A percentile compares a stretch with the other conserved stretches of the same genome.
These are phyloP conservation scores for Nymphaea thermarum DNA, from an alignment of 164 flowering plant species.

Conservation along the genomic window DNA sequence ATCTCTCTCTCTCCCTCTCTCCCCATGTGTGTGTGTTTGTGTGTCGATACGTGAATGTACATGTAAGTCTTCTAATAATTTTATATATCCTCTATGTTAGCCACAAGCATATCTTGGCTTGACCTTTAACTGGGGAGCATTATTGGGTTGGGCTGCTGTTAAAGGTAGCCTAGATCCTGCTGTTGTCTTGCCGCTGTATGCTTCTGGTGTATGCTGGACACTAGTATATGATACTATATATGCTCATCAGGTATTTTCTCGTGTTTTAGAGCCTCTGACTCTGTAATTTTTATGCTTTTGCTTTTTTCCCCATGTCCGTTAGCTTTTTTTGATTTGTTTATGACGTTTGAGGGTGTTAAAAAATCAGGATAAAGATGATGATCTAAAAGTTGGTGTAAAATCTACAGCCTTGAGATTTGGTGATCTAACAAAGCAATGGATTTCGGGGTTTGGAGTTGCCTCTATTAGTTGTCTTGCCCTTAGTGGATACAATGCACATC, in stretches of 20 bases:
- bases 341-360: background rate
- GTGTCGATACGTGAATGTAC: background rate
- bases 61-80: background rate
- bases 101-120: slow-evolving; percentile 97
- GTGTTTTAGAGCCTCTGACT: background rate
- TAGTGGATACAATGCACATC: slow-evolving; percentile 68
- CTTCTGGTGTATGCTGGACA: slow-evolving; percentile 92
- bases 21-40: background rate
- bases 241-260: slow-evolving; percentile 85
- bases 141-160: slow-evolving; percentile 91
- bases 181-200: slow-evolving; percentile 64
- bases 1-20: background rate
- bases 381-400: slow-evolving; percentile 90
- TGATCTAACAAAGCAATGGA: slow-evolving; percentile 67
- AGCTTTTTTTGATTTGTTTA: background rate
- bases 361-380: slow-evolving; percentile 91
- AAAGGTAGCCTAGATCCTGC: slow-evolving; percentile 78
- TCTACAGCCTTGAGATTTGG: slow-evolving; percentile 97
- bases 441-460: slow-evolving; percentile 60
- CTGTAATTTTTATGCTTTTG: background rate
- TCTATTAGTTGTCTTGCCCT: slow-evolving; percentile 66
- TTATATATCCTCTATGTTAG: slow-evolving; percentile 25
- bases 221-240: slow-evolving; percentile 98
- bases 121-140: slow-evolving; percentile 97
- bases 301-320: background rate